Evolutionary conservation across 2,329 filamentous ascomycete genomes (phyloP), one percentile per base, ranked within the genome.

Genomic region (Beauveria brongniartii): DNA sequence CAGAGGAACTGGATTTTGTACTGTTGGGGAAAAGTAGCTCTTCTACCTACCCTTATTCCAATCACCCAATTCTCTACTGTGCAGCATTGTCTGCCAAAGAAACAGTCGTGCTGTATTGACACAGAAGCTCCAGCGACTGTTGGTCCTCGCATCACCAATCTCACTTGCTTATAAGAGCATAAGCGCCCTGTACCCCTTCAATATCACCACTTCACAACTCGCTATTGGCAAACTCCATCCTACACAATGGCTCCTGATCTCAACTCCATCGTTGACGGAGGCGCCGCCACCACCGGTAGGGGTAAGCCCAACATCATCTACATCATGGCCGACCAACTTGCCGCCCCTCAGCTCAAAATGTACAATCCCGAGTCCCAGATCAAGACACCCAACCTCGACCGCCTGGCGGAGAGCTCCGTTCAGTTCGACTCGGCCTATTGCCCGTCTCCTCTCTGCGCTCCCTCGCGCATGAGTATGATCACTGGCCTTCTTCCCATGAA

Each of bases 281-380:
- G 67, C 53, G 66, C 66, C 56, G 52, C 64, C 50, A 40, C 65
- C n/a, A 62, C 66, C 34, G 65, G 63, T 22, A 50, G 62, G 20
- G 65, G 67, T 44, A 65, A 73, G 61, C 75, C 76, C 64, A 78
- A 78, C 65, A 78, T 78, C 48, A 69, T 78, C 51, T 96, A 94
- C 80, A 95, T 97, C 77, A 96, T 97, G 92, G 92, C 92, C 59
- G 92, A 97, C 76, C 92, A 97, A 78, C 85, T 97, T 73, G 90
- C 92, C 20, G 92, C 92, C 30, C 92, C 92, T 20, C 83, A 92
- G 67, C 84, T 97, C 67, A 93, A 92, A 78, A 93, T 96, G 79
- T 92, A 97, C 79, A 92, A 97, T 74, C 83, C 87, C 51, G 80
- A 88, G 57, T 96, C 92, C 1, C 89, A 90, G 72, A 96, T 97